Percentiles rank a stretch among this genome's conserved stretches.
These are phyloP conservation scores for Colletotrichum coccodes DNA, from an alignment of 2,329 filamentous ascomycete species.

Conservation along the genomic window DNA sequence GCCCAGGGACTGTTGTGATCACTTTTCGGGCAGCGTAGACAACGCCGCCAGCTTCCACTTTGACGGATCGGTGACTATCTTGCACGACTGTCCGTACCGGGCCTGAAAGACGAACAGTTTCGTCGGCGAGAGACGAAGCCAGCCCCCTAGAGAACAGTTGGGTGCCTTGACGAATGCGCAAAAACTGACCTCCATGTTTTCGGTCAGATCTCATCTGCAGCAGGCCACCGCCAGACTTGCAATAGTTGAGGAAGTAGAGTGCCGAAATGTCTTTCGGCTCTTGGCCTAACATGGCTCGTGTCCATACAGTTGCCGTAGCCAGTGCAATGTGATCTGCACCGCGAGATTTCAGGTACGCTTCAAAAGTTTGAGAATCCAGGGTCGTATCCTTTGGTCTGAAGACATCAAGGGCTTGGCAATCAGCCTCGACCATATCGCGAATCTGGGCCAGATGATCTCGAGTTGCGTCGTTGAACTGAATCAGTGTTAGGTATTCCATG, in stretches of 20 bases:
- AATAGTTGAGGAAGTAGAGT: conserved; percentile 65
- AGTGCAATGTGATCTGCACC: conserved; percentile 40
- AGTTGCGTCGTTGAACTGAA: conserved; percentile 22
- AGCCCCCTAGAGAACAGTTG: conserved; percentile 51
- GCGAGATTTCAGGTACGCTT: conserved; percentile 40
- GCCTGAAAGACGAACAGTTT: conserved; percentile 40
- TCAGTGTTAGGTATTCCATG: not conserved
- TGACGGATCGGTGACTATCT: conserved; percentile 20
- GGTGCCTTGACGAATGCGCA: conserved; percentile 59
- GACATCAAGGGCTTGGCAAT: conserved; percentile 40
- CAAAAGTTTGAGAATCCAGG: conserved; percentile 41
- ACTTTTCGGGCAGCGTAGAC: conserved; percentile 52
- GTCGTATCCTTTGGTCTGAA: conserved; percentile 33
- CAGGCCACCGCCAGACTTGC: conserved; percentile 61
- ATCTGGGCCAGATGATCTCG: conserved; percentile 24
- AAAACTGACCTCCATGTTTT: conserved; percentile 62
- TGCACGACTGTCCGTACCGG: conserved; percentile 45
- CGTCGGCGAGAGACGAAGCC: conserved; percentile 43
- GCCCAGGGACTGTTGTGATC: conserved; percentile 59
- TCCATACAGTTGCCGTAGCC: conserved; percentile 54
- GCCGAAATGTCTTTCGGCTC: conserved; percentile 61
- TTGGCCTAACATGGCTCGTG: conserved; percentile 60
- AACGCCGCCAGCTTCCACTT: conserved; percentile 33
- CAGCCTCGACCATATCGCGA: conserved; percentile 40
- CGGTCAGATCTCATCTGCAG: conserved; percentile 62